Base-by-base conservation (phyloP, 352 stramenopile species). In the Blastocystis sp. region DNA sequence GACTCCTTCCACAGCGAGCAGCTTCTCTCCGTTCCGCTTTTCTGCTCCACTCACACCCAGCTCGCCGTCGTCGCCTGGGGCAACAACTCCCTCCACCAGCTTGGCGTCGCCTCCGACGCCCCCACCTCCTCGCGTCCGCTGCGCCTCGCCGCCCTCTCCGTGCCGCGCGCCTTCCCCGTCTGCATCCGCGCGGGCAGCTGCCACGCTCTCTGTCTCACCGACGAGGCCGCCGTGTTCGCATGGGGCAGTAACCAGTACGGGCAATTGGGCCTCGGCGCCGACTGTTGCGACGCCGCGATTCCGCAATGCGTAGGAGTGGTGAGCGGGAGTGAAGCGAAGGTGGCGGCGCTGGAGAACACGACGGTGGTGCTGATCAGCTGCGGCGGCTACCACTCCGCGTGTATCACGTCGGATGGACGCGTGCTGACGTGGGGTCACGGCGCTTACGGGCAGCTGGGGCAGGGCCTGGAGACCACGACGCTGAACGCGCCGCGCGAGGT, bases 351-450 rank as follows among this genome's bases (percentile, higher is more conserved):
- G 10, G 40, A 67, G 17, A 28, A 41, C 53, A 88, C 17, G 74
- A 90, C 71, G 79, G 89, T 93, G 9, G 53, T 61, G 4, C 90
- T 90, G 1, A 79, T 94, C 3, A 88, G 89, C 0, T 93, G 92
- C 70, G 92, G 92, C 0, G 77, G 71, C 2, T 74, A 90, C 11
- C 92, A 94, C 48, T 88, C 90, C 0, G 21, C 93, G 0, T 87
- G 76, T 0, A 52, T 91, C 0, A 90, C 90, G 2, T 70, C 74
- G 17, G 40, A 76, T 10, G 91, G 91, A 28, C 78, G 43, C 14
- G 86, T 93, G 4, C 92, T 91, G 17, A 88, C 89, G 1, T 94
- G 92, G 92, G 92, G 92, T 2, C 91, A 90, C 10, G 94, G 94
- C 61, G 74, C 92, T 9, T 91, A 93, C 60, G 92, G 92, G 0